These are phyloP conservation scores for Microcyclospora pomicola DNA, from an alignment of 2,329 filamentous ascomycete species.

Conservation along the genomic window DNA sequence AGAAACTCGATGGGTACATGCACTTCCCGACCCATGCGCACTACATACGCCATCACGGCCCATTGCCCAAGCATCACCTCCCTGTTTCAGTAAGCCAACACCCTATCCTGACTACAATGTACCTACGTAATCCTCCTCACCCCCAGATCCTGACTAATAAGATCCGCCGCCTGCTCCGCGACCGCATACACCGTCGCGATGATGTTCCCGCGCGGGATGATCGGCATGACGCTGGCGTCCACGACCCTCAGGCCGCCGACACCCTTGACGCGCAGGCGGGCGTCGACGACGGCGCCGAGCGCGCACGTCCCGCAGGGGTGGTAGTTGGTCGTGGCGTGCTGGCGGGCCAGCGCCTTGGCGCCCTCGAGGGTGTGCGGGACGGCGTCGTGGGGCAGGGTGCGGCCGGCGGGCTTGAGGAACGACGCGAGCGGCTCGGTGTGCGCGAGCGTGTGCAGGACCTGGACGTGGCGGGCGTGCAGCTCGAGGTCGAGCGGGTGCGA, in stretches of 20 bases:
- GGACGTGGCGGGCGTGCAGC: constrained; percentile 19
- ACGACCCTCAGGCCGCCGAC: constrained; percentile 18
- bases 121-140: too few relatives aligned
- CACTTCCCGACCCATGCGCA: too few relatives aligned
- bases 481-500: constrained; percentile 18
- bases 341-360: constrained; percentile 16
- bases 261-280: constrained; percentile 18
- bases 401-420: constrained; percentile 23
- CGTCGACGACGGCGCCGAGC: constrained; percentile 22
- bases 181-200: constrained; percentile 20
- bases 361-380: constrained; percentile 9
- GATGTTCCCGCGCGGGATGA: constrained; percentile 20
- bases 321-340: constrained; percentile 23
- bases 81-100: too few relatives aligned
- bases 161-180: constrained; percentile 24
- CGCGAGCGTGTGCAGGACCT: constrained; percentile 31
- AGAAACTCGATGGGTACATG: too few relatives aligned
- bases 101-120: too few relatives aligned
- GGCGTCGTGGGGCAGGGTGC: constrained; percentile 21
- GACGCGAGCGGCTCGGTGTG: constrained; percentile 29
- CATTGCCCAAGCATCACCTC: too few relatives aligned
- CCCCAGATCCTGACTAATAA: constrained; percentile 12
- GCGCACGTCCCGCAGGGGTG: constrained; percentile 27
- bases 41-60: too few relatives aligned
- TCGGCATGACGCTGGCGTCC: constrained; percentile 24